Conservation (phyloP, 2,329 filamentous ascomycete genomes). For the Venturiaceae sp. region DNA sequence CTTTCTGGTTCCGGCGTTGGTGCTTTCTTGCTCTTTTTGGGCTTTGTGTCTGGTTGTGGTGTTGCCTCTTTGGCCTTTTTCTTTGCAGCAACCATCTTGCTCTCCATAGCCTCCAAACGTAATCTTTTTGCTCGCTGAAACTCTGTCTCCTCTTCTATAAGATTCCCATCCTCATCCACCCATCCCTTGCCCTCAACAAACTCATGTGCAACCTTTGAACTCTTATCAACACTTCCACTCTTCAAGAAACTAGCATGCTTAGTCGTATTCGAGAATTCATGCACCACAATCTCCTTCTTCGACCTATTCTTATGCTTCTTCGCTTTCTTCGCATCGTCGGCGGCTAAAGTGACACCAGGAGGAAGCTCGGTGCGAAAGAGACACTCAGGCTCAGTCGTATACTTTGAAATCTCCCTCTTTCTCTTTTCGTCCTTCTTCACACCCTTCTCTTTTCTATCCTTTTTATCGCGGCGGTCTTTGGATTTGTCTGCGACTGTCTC, state of each 20-base stretch:
- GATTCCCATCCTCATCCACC: constrained; percentile 68
- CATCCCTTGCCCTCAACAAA: constrained; percentile 83
- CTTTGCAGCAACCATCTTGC: neutral
- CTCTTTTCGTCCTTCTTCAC: constrained; percentile 46
- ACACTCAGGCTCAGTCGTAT: constrained; percentile 70
- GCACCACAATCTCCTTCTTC: constrained; percentile 54
- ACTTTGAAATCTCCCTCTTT: constrained; percentile 59
- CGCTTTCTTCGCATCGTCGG: constrained; percentile 41
- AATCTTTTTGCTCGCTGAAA: neutral
- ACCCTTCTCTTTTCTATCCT: constrained; percentile 34
- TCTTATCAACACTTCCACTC: constrained; percentile 34
- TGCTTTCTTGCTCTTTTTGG: neutral
- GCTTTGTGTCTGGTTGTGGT: neutral
- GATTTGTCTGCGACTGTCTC: constrained; percentile 45
- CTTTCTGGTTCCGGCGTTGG: neutral
- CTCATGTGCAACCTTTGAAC: constrained; percentile 42
- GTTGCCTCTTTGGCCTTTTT: constrained; percentile 8
- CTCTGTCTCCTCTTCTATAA: constrained; percentile 52
- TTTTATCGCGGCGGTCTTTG: constrained; percentile 23
- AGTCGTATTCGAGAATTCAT: constrained; percentile 81
- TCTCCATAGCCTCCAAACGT: neutral
- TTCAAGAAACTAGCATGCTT: constrained; percentile 79
- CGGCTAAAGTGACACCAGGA: constrained; percentile 43
- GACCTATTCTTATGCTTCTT: constrained; percentile 52
- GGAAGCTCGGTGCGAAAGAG: constrained; percentile 74